Base-by-base conservation (phyloP, 108 stramenopile genomes). In the Parietichytrium sp. region DNA sequence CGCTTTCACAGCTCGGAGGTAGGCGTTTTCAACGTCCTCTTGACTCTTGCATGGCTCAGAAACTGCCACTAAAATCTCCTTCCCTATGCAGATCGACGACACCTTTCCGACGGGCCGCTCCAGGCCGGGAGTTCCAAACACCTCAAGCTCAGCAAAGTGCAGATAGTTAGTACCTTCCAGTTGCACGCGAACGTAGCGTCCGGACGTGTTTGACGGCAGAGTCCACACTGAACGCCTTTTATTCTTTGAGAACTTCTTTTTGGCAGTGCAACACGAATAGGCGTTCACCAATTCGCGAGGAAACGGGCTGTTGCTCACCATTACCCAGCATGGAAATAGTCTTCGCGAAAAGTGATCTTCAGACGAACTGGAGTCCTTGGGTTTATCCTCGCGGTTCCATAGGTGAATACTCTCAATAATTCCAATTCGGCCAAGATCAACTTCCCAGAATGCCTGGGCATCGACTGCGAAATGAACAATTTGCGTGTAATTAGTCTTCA, bases 341-440 rank as follows among this genome's bases (percentile, higher is more conserved):
- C 90, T 79, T 50, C 42, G 47, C 16, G 61, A 53, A 51, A 86
- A 91, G 20, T 86, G 29, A 52, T 90, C 88, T 0, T 61, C 49
- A 15, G 84, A 84, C 81, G 80, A 29, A 10, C 81, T 83, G 10
- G 52, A 13, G 47, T 91, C 90, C 47, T 50, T 27, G 13, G 90
- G 90, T 77, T 87, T 88, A 80, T 92, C 90, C 38, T 81, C 86
- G 13, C 91, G 81, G 61, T 90, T 91, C 91, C 91, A 91, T 12
- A 92, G 23, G 55, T 79, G 54, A 38, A 91, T 81, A n/a, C 38
- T 31, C 25, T 86, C 80, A n/a, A 86, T 29, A 29, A 83, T 53
- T 3, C 27, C 47, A 8, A 72, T 38, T 42, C 54, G 55, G 1
- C 45, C 85, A 16, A 86, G 45, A 38, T 85, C 84, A 4, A 86